A percentile compares a stretch with the other conserved stretches of the same genome.
These are phyloP conservation scores for Coprinellus aureogranulatus DNA, from an alignment of 768 basidiomycete genomes.

Conservation along the genomic window DNA sequence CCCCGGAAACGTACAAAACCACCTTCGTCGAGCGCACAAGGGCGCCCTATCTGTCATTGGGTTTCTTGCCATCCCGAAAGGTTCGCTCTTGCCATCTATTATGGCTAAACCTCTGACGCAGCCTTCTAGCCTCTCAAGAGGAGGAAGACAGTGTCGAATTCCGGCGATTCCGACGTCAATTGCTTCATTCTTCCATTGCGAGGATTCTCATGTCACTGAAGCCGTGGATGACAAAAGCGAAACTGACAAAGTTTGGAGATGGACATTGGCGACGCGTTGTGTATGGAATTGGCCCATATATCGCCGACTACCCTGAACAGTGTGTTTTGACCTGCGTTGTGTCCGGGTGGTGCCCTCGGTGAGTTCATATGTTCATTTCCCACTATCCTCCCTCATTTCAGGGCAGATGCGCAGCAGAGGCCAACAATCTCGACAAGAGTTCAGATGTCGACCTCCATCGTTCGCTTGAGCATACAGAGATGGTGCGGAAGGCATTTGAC, in stretches of 20 bases:
- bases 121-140: neutral
- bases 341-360: slow-evolving; percentile 25
- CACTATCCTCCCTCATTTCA: neutral
- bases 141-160: neutral
- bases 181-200: neutral
- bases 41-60: slow-evolving; percentile 25
- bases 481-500: slow-evolving; percentile 4
- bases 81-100: slow-evolving; percentile 4
- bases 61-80: slow-evolving; percentile 25
- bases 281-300: slow-evolving; percentile 25
- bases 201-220: slow-evolving; percentile 4
- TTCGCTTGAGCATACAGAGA: neutral
- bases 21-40: slow-evolving; percentile 27
- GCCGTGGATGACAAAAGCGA: neutral
- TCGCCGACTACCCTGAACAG: slow-evolving; percentile 30
- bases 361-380: neutral
- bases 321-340: slow-evolving; percentile 19
- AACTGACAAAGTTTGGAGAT: slow-evolving; percentile 18
- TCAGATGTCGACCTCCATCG: too few relatives aligned
- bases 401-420: too few relatives aligned
- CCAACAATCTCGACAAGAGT: too few relatives aligned
- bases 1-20: slow-evolving; percentile 31
- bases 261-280: slow-evolving; percentile 22
- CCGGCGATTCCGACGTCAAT: neutral
- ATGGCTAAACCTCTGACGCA: neutral